Conservation (phyloP, 345 rosid species). For the Lenwebbia sp. region DNA sequence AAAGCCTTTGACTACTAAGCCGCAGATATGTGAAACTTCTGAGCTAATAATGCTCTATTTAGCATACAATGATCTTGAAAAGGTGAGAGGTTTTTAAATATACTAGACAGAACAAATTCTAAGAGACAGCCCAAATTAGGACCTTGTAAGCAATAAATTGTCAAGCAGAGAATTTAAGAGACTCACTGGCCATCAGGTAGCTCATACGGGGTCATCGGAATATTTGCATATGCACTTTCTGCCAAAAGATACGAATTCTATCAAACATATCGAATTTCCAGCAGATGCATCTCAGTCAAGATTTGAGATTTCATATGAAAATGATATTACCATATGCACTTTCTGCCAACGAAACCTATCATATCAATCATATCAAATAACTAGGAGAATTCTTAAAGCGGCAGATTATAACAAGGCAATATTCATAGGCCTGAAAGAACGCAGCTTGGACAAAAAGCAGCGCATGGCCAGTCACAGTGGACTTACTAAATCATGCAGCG, state of each 20-base stretch:
- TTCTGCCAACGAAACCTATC: not conserved
- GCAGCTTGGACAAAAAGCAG: not conserved
- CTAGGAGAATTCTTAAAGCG: not conserved
- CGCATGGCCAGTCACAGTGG: not conserved
- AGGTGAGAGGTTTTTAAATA: not conserved
- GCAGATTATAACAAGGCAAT: not conserved
- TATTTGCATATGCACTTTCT: constrained; percentile 88
- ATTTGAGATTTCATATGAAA: not conserved
- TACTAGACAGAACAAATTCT: not conserved
- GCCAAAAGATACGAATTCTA: constrained; percentile 1
- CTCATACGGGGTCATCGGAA: constrained; percentile 96
- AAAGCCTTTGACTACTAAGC: not conserved
- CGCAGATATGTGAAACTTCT: not conserved
- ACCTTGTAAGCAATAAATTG: not conserved
- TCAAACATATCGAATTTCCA: not conserved
- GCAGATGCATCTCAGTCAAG: not conserved
- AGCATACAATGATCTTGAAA: not conserved
- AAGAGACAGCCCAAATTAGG: not conserved
- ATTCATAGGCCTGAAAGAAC: not conserved
- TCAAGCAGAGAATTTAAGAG: not conserved
- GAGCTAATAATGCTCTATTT: not conserved
- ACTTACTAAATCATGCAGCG: not conserved
- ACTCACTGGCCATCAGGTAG: constrained; percentile 99
- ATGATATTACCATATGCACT: not conserved
- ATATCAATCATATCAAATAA: not conserved